Base-by-base conservation (phyloP, 352 stramenopile genomes). In the Pythium aquatile region DNA sequence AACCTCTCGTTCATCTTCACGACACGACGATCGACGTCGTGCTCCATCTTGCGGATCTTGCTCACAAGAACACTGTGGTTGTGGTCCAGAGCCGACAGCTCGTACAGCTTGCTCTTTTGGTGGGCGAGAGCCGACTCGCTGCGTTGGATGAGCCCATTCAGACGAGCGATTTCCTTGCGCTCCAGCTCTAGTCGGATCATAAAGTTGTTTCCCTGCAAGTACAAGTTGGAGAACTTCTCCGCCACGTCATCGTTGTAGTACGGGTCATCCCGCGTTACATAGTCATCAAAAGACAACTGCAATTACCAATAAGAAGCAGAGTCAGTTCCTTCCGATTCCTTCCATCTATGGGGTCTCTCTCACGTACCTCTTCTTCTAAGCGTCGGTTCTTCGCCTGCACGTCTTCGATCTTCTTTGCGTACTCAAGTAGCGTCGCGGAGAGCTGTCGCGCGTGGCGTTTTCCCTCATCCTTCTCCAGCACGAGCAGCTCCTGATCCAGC, bases 1-100 rank as follows among this genome's bases (percentile, higher is more conserved):
- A 94, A 78, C 16, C 83, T 85, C 48, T 93, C 85, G 57, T 94
- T 94, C 73, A 94, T 85, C 32, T 90, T 90, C 32, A 94, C 79
- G 42, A 94, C 83, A 1, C 84, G 81, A 4, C 83, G 83, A 62
- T 94, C 85, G 9, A 93, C 85, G 10, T 94, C 85, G 53, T 89
- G 77, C 72, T 94, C 81, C 75, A 94, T 88, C 40, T 93, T 93
- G 59, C 85, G 79, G 2, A 91, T 75, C 32, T 82, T 75, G 1
- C 68, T 74, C 10, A 92, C 69, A 24, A 93, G 73, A 13, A 81
- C 70, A 14, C 55, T 67, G 60, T 93, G 83, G 66, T 88, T 91
- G 64, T 88, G 78, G 33, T 91, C 83, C 16, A 92, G 66, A 11
- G 80, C 74, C 20, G 77, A 78, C n/a, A 91, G 70, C 26, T 91